phyloP scores from a whole-genome alignment of 106 monocot genomes.

The Xerophyta viscosa region DNA sequence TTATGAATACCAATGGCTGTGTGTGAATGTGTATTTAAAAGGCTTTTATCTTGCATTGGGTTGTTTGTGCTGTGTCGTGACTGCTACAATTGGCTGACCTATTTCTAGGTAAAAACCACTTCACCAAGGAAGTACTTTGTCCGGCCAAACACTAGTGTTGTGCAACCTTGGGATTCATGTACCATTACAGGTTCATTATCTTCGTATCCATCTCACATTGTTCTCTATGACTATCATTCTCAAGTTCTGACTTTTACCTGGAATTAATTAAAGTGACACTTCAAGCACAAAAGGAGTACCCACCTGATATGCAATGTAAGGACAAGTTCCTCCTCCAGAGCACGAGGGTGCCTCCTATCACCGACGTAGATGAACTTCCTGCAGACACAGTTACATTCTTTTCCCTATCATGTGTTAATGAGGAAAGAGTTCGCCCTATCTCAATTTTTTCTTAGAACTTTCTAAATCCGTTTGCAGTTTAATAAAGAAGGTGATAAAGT shows the following conservation, averaged over 20 bases:
- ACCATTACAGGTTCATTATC: slow-evolving; percentile 59
- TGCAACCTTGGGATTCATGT: slow-evolving; percentile 91
- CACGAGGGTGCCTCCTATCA: slow-evolving; percentile 55
- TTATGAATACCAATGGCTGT: too few relatives aligned
- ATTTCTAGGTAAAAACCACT: slow-evolving; percentile 82
- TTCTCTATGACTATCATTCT: too few relatives aligned
- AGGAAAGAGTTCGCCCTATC: background rate
- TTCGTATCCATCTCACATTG: too few relatives aligned
- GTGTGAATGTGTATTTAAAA: too few relatives aligned
- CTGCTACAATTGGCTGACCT: background rate
- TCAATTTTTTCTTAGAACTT: background rate
- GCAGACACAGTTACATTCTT: slow-evolving; percentile 41
- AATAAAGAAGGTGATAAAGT: slow-evolving; percentile 62
- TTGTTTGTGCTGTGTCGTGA: background rate
- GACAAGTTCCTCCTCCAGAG: slow-evolving; percentile 95
- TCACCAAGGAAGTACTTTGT: slow-evolving; percentile 94
- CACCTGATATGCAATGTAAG: slow-evolving; percentile 78
- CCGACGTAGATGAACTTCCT: slow-evolving; percentile 82
- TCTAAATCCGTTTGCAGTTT: slow-evolving; percentile 45
- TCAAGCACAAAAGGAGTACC: slow-evolving; percentile 70
- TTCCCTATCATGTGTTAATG: background rate
- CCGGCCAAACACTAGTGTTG: slow-evolving; percentile 68
- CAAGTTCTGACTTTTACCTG: too few relatives aligned
- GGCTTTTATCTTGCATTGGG: background rate
- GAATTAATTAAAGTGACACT: slow-evolving; percentile 67